Base-by-base conservation (phyloP, 176 grass and related monocot genomes). In the Aegilops speltoides region DNA sequence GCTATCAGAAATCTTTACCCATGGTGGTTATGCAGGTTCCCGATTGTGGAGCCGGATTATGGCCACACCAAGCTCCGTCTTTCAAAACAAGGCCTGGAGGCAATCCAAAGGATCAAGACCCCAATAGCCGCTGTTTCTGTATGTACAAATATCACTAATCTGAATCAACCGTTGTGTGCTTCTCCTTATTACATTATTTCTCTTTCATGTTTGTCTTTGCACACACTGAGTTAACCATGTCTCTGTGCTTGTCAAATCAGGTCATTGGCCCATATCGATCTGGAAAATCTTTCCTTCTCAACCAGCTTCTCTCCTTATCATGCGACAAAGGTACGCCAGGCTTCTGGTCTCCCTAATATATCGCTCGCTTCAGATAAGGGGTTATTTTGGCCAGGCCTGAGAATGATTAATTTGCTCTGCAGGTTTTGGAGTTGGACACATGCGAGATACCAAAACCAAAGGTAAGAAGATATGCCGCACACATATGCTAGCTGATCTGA, bases 391-490 rank as follows among this genome's bases (percentile, higher is more conserved):
- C 25, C 12, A 17, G 19, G 64, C 0, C 28, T 0, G 20, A 22
- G 37, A 19, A 48, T 77, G 78, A 75, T 63, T 48, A 72, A 70
- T 77, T 63, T 78, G 12, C 17, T 77, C 0, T 82, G 77, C 85
- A 94, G 96, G 96, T 83, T 98, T 96, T 83, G 96, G 96, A 76
- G 96, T 98, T 68, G 96, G 96, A 29, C 96, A 96, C 64, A 96
- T 98, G 96, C 80, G 93, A 28, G 93, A 98, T 75, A 98, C 96
- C 4, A 98, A 98, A 91, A 98, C 97, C 73, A 98, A 98, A 93
- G 93, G 96, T 98, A 38, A 32, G 45, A 16, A 41, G 2, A 38
- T 41, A 73, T 60, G 56, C n/a, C 20, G 20, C 67, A 22, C 38
- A 3, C 10, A 62, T 74, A 34, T 74, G 38, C n/a, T n/a, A n/a